Percentiles rank a stretch among this genome's conserved stretches.
phyloP scores from a whole-genome alignment of 441 rosid species.

The Monsonia emarginata region DNA sequence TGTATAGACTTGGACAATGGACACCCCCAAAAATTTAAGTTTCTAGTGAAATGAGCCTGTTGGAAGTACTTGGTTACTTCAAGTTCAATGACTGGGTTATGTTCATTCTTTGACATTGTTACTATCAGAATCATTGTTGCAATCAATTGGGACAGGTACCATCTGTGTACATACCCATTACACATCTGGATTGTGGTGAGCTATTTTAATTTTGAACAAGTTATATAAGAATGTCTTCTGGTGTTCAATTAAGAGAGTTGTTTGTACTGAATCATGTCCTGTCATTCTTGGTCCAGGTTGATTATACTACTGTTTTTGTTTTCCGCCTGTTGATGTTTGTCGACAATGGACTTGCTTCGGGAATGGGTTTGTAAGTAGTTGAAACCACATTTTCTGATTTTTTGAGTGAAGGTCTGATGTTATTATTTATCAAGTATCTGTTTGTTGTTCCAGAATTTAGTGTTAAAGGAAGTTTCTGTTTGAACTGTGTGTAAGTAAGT shows the following conservation, averaged over 20 bases:
- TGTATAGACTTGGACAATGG: neutral
- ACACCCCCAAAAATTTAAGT: neutral
- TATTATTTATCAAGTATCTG: neutral
- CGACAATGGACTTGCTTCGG: constrained; percentile 90
- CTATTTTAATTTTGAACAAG: constrained; percentile 8
- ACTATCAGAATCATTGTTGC: constrained; percentile 63
- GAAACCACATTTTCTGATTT: neutral
- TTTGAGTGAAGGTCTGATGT: neutral
- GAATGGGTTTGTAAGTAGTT: constrained; percentile 88
- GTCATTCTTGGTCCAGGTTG: constrained; percentile 50
- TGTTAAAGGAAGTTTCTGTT: neutral
- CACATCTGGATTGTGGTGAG: constrained; percentile 97
- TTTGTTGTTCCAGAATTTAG: neutral
- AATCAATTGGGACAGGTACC: constrained; percentile 77
- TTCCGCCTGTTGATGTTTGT: constrained; percentile 90
- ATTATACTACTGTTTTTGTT: constrained; percentile 75
- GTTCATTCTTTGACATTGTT: constrained; percentile 28
- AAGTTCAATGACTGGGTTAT: neutral
- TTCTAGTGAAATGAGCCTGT: neutral
- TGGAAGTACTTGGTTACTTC: neutral
- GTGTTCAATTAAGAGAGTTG: neutral
- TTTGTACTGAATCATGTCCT: constrained; percentile 10
- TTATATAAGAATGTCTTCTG: neutral
- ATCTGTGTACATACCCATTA: constrained; percentile 60
- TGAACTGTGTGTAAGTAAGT: too few relatives aligned